Base-by-base conservation (phyloP, 2,329 filamentous ascomycete genomes). In the Pleurostoma richardsiae region DNA sequence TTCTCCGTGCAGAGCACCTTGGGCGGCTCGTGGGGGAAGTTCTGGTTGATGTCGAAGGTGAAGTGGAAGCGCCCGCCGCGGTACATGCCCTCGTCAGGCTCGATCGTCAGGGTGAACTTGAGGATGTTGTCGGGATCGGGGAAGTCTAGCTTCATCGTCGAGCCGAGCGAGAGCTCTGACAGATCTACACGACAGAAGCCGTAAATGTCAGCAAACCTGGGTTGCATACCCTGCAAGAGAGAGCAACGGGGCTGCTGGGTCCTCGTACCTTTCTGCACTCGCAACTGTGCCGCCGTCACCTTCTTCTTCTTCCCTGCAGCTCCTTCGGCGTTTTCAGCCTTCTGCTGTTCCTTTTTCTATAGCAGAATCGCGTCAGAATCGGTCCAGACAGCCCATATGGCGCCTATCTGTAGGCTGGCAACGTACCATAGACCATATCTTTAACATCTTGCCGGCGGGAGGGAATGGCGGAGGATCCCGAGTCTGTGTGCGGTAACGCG, bases 351-450 rank as follows among this genome's bases (percentile, higher is more conserved):
- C 72, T 96, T 94, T 75, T 95, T 91, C 85, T 95, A 69, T 61
- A 70, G 65, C 61, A 67, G 19, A 19, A 19, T 28, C 38, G 29
- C 38, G 40, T 56, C 33, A 61, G 61, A 49, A 50, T 46, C 40
- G 29, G 11, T 19, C 19, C 19, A 19, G 19, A 19, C 19, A 19
- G 19, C 19, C 19, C 19, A 19, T 19, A 19, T 19, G 19, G 19
- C 19, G 19, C 19, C 19, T 19, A 19, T 19, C 19, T 19, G 19
- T 19, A 36, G 8, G 33, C n/a, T 36, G 41, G 42, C 40, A 40
- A 61, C 78, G 44, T 76, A 95, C 90, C 92, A 97, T 96, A 61
- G 90, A 95, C 94, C 92, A 97, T 77, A 97, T 96, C 76, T 97
- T 97, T 78, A 96, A 80, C 94, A 97, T 97, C 64, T 75, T 91